phyloP scores from a whole-genome alignment of 257 asterid species.

The Cynanchum wilfordii region DNA sequence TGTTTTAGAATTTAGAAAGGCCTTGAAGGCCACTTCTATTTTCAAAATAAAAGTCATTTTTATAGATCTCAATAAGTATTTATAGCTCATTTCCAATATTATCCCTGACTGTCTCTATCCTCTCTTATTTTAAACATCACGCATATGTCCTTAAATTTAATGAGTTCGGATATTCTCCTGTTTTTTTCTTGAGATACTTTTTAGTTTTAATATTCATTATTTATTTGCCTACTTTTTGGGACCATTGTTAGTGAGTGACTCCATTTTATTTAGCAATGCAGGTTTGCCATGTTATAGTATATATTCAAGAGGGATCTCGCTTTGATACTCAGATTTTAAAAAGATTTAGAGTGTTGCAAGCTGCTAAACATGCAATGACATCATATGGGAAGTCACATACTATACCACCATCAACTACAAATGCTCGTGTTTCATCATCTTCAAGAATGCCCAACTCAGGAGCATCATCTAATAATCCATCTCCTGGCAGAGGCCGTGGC shows the following conservation, averaged over 20 bases:
- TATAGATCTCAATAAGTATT: no score
- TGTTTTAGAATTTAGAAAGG: no score
- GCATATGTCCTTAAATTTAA: no score
- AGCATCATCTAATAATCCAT: slow-evolving; percentile 48
- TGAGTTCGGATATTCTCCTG: neutral
- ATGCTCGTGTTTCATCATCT: slow-evolving; percentile 48
- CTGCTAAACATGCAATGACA: slow-evolving; percentile 72
- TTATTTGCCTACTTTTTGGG: neutral
- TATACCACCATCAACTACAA: slow-evolving; percentile 35
- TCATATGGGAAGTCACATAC: slow-evolving; percentile 56
- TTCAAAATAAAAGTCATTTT: neutral
- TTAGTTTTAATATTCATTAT: neutral
- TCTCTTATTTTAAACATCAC: no score
- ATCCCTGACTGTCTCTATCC: no score
- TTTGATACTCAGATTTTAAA: slow-evolving; percentile 67
- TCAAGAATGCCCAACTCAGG: slow-evolving; percentile 37
- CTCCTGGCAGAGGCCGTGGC: slow-evolving; percentile 66
- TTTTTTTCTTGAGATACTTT: neutral
- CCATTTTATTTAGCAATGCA: slow-evolving; percentile 66
- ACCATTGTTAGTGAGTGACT: slow-evolving; percentile 26
- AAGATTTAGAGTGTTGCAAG: slow-evolving; percentile 71
- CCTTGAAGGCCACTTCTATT: neutral
- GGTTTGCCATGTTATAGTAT: slow-evolving; percentile 84
- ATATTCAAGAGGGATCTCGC: slow-evolving; percentile 82
- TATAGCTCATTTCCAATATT: no score